These are phyloP conservation scores for Aeminium ludgeri DNA, from an alignment of 495 filamentous ascomycete genomes.

Conservation along the genomic window DNA sequence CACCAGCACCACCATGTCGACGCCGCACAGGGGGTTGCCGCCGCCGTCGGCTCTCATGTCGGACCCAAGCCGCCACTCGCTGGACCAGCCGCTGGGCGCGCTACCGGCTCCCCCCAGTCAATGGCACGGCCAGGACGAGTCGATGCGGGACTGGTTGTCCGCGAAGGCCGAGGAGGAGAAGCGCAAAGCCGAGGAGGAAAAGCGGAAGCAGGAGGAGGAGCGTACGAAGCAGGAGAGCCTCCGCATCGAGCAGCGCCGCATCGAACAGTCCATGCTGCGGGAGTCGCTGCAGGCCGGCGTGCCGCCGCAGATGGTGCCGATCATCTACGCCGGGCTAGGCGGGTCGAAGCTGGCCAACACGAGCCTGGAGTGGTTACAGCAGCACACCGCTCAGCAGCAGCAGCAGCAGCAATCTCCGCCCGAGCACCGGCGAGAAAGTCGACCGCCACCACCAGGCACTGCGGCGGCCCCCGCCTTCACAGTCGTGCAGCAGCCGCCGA, in stretches of 20 bases:
- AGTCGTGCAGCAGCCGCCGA: too few relatives aligned
- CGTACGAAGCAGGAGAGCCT: constrained; percentile 65
- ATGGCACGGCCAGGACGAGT: constrained; percentile 62
- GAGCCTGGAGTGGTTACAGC: constrained; percentile 57
- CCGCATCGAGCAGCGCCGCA: constrained; percentile 61
- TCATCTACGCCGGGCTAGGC: constrained; percentile 75
- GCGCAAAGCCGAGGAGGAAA: constrained; percentile 78
- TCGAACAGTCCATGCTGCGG: constrained; percentile 70
- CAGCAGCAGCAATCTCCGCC: constrained; percentile 24
- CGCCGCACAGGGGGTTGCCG: constrained; percentile 59
- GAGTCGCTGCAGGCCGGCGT: constrained; percentile 68
- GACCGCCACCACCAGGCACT: constrained; percentile 20
- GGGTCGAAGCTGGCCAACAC: constrained; percentile 44
- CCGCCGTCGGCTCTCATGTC: constrained; percentile 45
- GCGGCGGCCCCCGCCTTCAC: too few relatives aligned
- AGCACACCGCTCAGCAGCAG: constrained; percentile 37
- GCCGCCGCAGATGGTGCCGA: constrained; percentile 70
- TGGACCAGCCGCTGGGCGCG: constrained; percentile 20
- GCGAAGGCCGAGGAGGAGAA: too few relatives aligned
- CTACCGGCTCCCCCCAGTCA: constrained; percentile 54
- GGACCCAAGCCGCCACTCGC: constrained; percentile 14
- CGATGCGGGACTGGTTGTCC: constrained; percentile 64
- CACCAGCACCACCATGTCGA: constrained; percentile 40
- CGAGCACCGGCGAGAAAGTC: constrained; percentile 28
- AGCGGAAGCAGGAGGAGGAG: constrained; percentile 72